phyloP scores from a whole-genome alignment of 176 grass and related monocot species.

The Carex scoparia region DNA sequence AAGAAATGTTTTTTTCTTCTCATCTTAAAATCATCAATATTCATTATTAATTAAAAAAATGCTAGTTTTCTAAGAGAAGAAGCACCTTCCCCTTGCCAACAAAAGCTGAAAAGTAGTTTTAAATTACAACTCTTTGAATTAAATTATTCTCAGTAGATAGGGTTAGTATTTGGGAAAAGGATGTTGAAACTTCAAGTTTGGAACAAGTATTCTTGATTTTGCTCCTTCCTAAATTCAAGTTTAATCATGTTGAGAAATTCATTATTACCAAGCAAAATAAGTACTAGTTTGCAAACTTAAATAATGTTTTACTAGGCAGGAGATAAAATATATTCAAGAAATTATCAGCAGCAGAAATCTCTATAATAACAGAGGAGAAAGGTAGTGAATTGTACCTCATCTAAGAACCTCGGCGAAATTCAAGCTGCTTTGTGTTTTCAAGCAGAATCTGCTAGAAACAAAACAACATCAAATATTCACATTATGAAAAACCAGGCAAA shows the following conservation, averaged over 20 bases:
- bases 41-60: background rate
- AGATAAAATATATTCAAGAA: background rate
- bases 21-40: background rate
- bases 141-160: background rate
- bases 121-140: background rate
- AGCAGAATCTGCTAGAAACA: slow-evolving; percentile 52
- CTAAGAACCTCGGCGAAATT: slow-evolving; percentile 61
- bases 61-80: background rate
- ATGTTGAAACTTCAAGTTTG: too few species aligned
- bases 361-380: background rate
- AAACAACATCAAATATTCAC: background rate
- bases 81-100: background rate
- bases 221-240: background rate
- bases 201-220: background rate
- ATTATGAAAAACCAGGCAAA: background rate
- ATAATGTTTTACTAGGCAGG: background rate
- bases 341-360: background rate
- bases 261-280: background rate
- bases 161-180: background rate
- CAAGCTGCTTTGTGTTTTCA: slow-evolving; percentile 68
- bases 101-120: background rate
- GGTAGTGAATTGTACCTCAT: background rate
- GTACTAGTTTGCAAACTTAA: background rate
- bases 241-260: background rate
- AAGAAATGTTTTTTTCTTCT: background rate